phyloP scores from a whole-genome alignment of 2,329 filamentous ascomycete genomes.

The Arthrocladium fulminans region DNA sequence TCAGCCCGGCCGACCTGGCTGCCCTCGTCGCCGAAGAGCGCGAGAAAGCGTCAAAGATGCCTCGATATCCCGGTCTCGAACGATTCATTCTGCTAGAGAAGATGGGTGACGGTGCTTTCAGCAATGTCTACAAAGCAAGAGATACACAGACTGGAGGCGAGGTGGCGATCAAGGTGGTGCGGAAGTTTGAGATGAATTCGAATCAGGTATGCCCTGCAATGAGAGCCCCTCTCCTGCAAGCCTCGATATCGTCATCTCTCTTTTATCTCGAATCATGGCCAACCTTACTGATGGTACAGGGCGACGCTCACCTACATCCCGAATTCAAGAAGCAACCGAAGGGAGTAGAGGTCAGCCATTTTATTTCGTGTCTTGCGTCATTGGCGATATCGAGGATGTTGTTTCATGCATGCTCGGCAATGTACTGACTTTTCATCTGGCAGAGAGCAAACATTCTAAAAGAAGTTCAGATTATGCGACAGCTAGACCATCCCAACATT shows the following conservation, averaged over 20 bases:
- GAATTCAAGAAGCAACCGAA: conserved; percentile 92
- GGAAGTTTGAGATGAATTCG: conserved; percentile 98
- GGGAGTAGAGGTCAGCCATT: conserved; percentile 82
- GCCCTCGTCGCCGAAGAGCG: conserved; percentile 88
- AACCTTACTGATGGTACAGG: conserved; percentile 55
- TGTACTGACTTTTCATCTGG: conserved; percentile 24
- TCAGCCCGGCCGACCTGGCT: conserved; percentile 50
- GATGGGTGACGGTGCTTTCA: conserved; percentile 98
- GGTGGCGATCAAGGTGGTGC: conserved; percentile 95
- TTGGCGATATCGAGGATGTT: conserved; percentile 12
- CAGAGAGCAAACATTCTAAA: conserved; percentile 96
- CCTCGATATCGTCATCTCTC: conserved; percentile 19
- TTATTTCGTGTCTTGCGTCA: conserved; percentile 27
- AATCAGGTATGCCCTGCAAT: conserved; percentile 69
- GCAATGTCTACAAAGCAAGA: conserved; percentile 87
- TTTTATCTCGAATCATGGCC: conserved; percentile 34
- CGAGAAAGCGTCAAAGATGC: conserved; percentile 74
- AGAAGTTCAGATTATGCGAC: conserved; percentile 97
- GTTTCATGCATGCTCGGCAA: conserved; percentile 15
- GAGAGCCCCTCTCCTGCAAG: conserved; percentile 20
- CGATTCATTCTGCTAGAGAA: conserved; percentile 83
- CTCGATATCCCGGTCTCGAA: conserved; percentile 74
- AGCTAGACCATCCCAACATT: conserved; percentile 92
- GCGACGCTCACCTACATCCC: conserved; percentile 86
- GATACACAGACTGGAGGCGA: conserved; percentile 62